Conservation (phyloP, 345 rosid species). For the Citrus hindsii region DNA sequence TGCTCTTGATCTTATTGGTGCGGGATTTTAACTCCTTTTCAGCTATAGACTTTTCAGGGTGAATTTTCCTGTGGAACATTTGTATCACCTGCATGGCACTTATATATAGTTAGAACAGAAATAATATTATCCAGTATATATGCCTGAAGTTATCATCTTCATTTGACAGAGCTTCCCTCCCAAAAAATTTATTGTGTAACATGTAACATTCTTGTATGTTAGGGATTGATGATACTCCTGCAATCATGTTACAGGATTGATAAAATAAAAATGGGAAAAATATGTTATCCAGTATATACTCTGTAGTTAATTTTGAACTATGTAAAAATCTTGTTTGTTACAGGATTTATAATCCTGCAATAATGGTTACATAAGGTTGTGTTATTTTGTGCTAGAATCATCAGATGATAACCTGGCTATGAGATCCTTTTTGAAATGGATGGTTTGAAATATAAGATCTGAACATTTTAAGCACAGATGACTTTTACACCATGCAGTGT, state of each 20-base stretch:
- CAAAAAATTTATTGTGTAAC: background rate
- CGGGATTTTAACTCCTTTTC: slow-evolving; percentile 24
- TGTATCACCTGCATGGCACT: slow-evolving; percentile 58
- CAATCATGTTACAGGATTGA: no score
- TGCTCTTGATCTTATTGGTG: slow-evolving; percentile 18
- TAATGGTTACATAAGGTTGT: background rate
- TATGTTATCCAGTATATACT: background rate
- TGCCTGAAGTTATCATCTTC: background rate
- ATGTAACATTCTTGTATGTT: background rate
- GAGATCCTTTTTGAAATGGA: background rate
- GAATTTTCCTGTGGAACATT: slow-evolving; percentile 66
- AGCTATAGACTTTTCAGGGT: slow-evolving; percentile 54
- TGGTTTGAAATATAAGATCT: background rate
- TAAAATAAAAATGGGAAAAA: background rate
- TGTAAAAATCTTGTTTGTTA: background rate
- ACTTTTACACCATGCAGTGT: background rate
- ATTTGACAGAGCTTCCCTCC: background rate
- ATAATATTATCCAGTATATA: background rate
- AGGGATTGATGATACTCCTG: no score
- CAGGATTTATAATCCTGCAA: background rate
- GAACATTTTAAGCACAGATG: background rate
- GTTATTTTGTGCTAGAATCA: background rate
- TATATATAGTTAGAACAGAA: background rate
- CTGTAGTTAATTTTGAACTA: no score
- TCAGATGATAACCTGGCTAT: background rate